Evolutionary conservation across 805 yeast species (phyloP).

Genomic region (Ogataea angusta): DNA sequence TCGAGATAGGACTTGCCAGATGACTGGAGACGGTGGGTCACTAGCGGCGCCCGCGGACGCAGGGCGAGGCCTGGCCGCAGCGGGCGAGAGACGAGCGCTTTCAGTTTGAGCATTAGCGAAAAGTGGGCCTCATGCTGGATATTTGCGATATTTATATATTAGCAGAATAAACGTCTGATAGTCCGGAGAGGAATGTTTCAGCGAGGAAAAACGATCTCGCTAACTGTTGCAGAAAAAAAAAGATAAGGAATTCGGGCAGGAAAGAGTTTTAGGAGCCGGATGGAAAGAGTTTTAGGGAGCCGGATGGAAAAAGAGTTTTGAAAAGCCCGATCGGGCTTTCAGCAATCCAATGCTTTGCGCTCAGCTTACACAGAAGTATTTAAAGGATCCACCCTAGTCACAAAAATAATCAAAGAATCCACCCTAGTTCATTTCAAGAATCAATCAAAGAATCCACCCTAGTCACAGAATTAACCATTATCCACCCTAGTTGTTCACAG

Average conservation of each 20-base stretch:
- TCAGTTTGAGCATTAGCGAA: not conserved
- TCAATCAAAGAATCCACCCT: too few relatives aligned
- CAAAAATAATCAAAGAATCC: too few relatives aligned
- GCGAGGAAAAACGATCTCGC: slow-evolving; percentile 7
- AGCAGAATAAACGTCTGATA: not conserved
- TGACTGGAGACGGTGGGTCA: too few relatives aligned
- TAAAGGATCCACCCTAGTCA: not conserved
- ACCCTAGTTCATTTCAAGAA: too few relatives aligned
- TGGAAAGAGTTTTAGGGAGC: too few relatives aligned
- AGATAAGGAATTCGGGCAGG: not conserved
- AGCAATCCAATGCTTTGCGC: not conserved
- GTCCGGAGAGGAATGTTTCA: slow-evolving; percentile 4
- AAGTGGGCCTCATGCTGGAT: not conserved
- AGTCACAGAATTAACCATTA: too few relatives aligned
- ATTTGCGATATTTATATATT: slow-evolving; percentile 3
- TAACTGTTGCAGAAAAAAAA: slow-evolving; percentile 4
- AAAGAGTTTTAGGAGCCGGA: not conserved
- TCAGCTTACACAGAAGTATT: not conserved
- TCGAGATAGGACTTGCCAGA: slow-evolving; percentile 40
- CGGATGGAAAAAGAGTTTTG: too few relatives aligned
- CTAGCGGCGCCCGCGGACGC: not conserved
- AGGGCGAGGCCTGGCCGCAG: not conserved
- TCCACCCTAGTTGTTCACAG: slow-evolving; percentile 25
- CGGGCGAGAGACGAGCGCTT: not conserved
- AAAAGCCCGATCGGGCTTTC: not conserved